Evolutionary conservation across 2,329 filamentous ascomycete species (phyloP).

Genomic region (Calonectria pauciramosa): DNA sequence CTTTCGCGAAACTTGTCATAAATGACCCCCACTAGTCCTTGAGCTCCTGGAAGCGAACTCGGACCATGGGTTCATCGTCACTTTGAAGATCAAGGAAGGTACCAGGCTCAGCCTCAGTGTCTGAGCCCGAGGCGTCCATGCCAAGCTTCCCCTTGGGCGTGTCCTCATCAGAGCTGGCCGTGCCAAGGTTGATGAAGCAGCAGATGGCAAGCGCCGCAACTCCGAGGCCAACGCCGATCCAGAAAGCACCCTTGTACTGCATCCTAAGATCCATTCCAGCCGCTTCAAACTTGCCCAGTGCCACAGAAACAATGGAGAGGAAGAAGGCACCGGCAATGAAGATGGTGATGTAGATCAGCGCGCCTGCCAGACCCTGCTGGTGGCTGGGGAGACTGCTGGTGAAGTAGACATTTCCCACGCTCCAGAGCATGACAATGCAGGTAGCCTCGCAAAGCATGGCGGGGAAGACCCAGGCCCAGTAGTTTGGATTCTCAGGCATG

Average conservation of each 20-base stretch:
- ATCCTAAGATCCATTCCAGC: constrained; percentile 55
- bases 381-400: constrained; percentile 71
- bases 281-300: constrained; percentile 55
- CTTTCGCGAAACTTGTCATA: background rate
- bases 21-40: background rate
- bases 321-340: constrained; percentile 74
- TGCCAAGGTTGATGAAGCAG: constrained; percentile 42
- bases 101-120: constrained; percentile 18
- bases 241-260: constrained; percentile 73
- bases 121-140: constrained; percentile 13
- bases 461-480: constrained; percentile 76
- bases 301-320: constrained; percentile 73
- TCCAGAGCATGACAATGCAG: constrained; percentile 76
- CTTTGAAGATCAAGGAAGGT: background rate
- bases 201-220: constrained; percentile 60
- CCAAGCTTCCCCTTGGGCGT: constrained; percentile 35
- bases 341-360: constrained; percentile 71
- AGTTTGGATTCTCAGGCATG: constrained; percentile 64
- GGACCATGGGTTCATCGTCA: constrained; percentile 3
- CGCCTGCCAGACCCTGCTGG: constrained; percentile 74
- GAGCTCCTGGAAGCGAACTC: constrained; percentile 5
- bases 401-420: constrained; percentile 75
- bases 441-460: constrained; percentile 70
- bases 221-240: constrained; percentile 70
- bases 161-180: constrained; percentile 37